These are phyloP conservation scores for Aspergillus indologenus DNA, from an alignment of 495 filamentous ascomycete genomes.

Conservation along the genomic window DNA sequence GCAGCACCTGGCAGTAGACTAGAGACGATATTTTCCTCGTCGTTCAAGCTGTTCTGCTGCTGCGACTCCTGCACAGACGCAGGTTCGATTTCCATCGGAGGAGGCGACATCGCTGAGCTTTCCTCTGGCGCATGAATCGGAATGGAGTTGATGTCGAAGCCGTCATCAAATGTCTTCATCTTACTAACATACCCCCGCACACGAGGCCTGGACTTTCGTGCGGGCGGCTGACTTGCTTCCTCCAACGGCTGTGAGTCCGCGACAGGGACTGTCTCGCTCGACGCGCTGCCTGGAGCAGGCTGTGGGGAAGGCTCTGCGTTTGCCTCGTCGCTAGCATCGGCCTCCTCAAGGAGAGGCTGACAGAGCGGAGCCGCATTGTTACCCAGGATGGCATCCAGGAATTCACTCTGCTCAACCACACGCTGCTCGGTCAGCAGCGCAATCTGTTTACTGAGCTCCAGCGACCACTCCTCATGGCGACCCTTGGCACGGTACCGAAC, in stretches of 20 bases:
- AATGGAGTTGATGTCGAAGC: slow-evolving; percentile 46
- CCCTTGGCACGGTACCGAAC: slow-evolving; percentile 71
- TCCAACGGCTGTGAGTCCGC: slow-evolving; percentile 19
- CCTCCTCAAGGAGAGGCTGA: slow-evolving; percentile 52
- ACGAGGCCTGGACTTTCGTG: slow-evolving; percentile 28
- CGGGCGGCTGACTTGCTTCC: slow-evolving; percentile 14
- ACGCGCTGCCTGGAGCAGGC: neutral
- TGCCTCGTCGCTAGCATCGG: slow-evolving; percentile 21
- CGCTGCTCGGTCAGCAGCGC: slow-evolving; percentile 71
- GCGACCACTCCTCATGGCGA: slow-evolving; percentile 63
- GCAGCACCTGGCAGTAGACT: slow-evolving; percentile 66
- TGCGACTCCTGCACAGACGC: slow-evolving; percentile 13
- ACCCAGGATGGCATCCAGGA: slow-evolving; percentile 82
- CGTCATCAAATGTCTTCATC: slow-evolving; percentile 74
- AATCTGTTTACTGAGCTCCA: slow-evolving; percentile 61
- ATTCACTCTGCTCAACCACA: slow-evolving; percentile 86
- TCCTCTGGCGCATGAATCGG: slow-evolving; percentile 32
- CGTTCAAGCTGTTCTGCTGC: slow-evolving; percentile 21
- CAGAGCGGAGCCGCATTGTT: slow-evolving; percentile 70
- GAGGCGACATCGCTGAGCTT: slow-evolving; percentile 17
- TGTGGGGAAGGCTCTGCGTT: slow-evolving; percentile 6
- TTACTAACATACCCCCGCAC: slow-evolving; percentile 50
- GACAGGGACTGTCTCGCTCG: slow-evolving; percentile 8
- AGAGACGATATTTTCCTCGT: slow-evolving; percentile 57
- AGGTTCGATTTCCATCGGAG: slow-evolving; percentile 29